Evolutionary conservation across 139 green algal genomes (phyloP).

Genomic region (Chlamydomonas schloesseri): DNA sequence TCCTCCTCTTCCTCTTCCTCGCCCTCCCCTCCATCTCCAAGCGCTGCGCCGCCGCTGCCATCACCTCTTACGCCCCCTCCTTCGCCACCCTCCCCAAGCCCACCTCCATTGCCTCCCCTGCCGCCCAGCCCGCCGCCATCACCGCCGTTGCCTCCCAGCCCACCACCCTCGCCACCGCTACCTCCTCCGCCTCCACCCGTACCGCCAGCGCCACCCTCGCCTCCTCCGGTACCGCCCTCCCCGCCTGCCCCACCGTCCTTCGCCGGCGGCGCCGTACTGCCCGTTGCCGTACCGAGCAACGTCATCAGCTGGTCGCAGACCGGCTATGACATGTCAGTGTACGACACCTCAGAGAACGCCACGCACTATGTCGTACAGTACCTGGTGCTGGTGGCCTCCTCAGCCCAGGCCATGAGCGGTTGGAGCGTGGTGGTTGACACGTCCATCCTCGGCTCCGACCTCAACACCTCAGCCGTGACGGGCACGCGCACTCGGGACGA

Average conservation of each 20-base stretch:
- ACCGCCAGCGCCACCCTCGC: neutral
- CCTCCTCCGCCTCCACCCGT: neutral
- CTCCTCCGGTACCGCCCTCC: neutral
- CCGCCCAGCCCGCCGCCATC: neutral
- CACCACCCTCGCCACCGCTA: neutral
- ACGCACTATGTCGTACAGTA: neutral
- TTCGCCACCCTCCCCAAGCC: neutral
- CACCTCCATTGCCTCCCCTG: neutral
- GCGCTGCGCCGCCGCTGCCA: neutral
- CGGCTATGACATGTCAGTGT: constrained; percentile 24
- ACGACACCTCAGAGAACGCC: neutral
- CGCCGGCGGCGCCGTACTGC: neutral
- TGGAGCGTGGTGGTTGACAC: neutral
- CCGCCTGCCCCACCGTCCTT: too few relatives aligned
- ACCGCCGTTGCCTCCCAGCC: neutral
- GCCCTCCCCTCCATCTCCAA: too few relatives aligned
- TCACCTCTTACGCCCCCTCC: neutral
- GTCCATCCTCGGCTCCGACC: neutral
- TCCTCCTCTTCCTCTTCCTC: neutral
- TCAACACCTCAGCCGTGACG: neutral
- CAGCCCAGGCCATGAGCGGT: neutral
- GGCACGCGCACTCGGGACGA: neutral
- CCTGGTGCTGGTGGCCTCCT: neutral
- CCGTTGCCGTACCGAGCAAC: neutral
- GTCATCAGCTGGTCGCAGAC: neutral